These are phyloP conservation scores for Mycena albidolilacea DNA, from an alignment of 768 basidiomycete genomes.

Conservation along the genomic window DNA sequence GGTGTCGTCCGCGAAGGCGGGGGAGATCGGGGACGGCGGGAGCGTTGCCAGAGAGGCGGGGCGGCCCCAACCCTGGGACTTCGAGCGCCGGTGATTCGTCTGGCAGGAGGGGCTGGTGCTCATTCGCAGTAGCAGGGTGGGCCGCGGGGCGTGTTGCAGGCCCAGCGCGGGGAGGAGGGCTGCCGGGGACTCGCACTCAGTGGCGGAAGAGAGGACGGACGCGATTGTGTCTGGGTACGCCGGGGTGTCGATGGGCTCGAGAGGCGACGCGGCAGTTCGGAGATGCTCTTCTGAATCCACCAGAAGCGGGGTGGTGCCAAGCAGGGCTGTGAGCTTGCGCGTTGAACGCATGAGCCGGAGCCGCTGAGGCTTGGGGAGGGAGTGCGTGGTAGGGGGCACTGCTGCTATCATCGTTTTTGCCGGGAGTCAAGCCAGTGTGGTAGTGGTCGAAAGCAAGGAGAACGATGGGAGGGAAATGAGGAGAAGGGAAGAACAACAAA, in stretches of 20 bases:
- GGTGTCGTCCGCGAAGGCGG: neutral
- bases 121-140: slow-evolving; percentile 36
- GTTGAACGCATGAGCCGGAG: slow-evolving; percentile 39
- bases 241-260: neutral
- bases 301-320: slow-evolving; percentile 34
- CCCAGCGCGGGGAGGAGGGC: slow-evolving; percentile 6
- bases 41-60: slow-evolving; percentile 10
- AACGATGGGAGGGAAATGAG: neutral
- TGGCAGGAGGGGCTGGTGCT: slow-evolving; percentile 8
- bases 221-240: slow-evolving; percentile 1
- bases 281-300: slow-evolving; percentile 17
- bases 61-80: slow-evolving; percentile 32
- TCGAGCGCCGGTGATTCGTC: neutral
- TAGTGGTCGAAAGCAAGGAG: neutral
- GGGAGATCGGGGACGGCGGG: neutral
- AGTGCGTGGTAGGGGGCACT: slow-evolving; percentile 32
- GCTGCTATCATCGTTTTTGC: neutral
- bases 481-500: neutral
- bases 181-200: neutral
- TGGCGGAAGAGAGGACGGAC: slow-evolving; percentile 16
- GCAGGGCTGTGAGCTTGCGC: slow-evolving; percentile 34
- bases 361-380: slow-evolving; percentile 29
- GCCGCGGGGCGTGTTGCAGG: neutral
- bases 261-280: neutral
- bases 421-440: neutral